Evolutionary conservation across 495 filamentous ascomycete species (phyloP), one percentile per base, ranked within the genome.

Genomic region (Cladorrhinum samala): DNA sequence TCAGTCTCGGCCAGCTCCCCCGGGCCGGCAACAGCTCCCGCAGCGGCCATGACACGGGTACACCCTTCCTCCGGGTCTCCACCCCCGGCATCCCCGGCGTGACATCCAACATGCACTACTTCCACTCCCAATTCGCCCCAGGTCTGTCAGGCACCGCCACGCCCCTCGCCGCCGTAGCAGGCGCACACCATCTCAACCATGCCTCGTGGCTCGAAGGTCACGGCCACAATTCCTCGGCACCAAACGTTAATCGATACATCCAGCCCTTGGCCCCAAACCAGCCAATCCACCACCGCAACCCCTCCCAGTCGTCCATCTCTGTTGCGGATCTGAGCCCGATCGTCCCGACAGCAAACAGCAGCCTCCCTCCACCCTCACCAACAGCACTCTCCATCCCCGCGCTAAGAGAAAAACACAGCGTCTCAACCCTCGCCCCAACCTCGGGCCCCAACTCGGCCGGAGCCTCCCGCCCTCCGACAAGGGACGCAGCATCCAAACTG

Each of bases 81-180:
- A 88, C 86, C 14, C 86, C 88, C 2, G 88, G 87, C 2, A 88
- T 95, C 48, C 86, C 88, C 1, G 89, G 89, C 42, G 87, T 88
- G 20, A 89, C 87, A 3, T 91, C 91, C 2, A 95, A 91, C 60
- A 77, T 96, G 20, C 85, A 87, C 57, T 97, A 96, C 66, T 91
- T 91, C 61, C 91, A 96, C 67, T 83, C 90, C 1, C 87, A 89
- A 20, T 81, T 95, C 21, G 83, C 84, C 0, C 74, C 84, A 5
- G 88, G 86, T 0, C 76, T 95, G 33, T 89, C 90, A 1, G 92
- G 93, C 1, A 83, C 86, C 2, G 84, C 89, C 44, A 96, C 91
- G 2, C 93, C 92, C 3, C 78, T 96, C 0, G 87, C 88, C 1
- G 89, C 88, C 6, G 88, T 92, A 5, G 88, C 88, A n/a, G 86